Conservation (phyloP, 2,329 filamentous ascomycete species). For the Fragosphaeria purpurea region DNA sequence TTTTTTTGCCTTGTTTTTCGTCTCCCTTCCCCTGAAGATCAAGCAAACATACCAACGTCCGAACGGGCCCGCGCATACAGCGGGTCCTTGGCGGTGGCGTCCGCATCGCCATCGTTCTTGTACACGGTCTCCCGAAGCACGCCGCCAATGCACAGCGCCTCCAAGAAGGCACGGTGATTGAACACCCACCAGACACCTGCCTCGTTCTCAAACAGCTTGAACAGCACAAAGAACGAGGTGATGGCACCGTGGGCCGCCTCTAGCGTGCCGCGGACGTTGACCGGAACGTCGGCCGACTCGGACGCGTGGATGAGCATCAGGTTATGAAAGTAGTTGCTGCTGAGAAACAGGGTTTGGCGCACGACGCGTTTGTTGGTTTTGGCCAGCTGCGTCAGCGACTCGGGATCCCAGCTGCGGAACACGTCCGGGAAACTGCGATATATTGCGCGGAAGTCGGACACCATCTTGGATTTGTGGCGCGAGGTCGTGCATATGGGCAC, state of each 20-base stretch:
- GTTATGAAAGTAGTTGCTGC: slow-evolving; percentile 76
- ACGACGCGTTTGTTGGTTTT: slow-evolving; percentile 54
- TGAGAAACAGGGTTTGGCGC: slow-evolving; percentile 66
- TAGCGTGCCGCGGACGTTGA: slow-evolving; percentile 59
- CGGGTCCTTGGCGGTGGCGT: slow-evolving; percentile 41
- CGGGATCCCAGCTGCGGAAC: slow-evolving; percentile 58
- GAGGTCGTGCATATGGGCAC: slow-evolving; percentile 60
- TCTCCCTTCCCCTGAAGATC: too few relatives aligned
- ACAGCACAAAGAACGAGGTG: slow-evolving; percentile 63
- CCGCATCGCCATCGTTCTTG: slow-evolving; percentile 34
- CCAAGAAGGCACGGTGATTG: slow-evolving; percentile 69
- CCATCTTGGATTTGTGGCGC: slow-evolving; percentile 58
- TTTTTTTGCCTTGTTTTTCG: neutral
- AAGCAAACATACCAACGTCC: slow-evolving; percentile 46
- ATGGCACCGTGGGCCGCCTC: slow-evolving; percentile 70
- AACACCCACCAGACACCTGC: slow-evolving; percentile 79
- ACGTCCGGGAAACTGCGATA: slow-evolving; percentile 63
- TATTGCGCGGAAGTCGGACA: slow-evolving; percentile 59
- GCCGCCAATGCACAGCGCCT: slow-evolving; percentile 59
- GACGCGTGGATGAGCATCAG: slow-evolving; percentile 69
- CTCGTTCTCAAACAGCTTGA: slow-evolving; percentile 57
- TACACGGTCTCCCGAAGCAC: slow-evolving; percentile 41
- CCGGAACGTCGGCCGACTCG: slow-evolving; percentile 52
- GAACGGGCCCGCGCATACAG: slow-evolving; percentile 48
- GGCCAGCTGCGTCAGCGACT: slow-evolving; percentile 47